Conservation (phyloP, 106 monocot genomes). For the Amphibolis antarctica region DNA sequence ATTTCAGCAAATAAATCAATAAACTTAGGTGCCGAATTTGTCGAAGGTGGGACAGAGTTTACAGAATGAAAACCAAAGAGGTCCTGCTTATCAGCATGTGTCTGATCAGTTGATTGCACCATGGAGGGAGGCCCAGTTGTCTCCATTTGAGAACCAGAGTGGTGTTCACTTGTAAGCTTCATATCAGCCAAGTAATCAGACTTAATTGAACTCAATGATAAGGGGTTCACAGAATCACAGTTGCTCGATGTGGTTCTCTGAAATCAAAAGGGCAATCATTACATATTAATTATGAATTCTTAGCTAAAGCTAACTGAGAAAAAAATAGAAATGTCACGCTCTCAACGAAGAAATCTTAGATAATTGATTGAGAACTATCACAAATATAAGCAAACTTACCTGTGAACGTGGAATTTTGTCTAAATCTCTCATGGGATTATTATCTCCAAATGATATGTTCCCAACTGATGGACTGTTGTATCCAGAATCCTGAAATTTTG, state of each 20-base stretch:
- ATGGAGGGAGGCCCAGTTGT: background rate
- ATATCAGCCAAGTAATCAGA: constrained; percentile 38
- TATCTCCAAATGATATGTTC: constrained; percentile 35
- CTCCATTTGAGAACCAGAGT: constrained; percentile 13
- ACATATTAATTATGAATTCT: too few species aligned
- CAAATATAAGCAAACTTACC: background rate
- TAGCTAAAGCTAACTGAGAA: too few species aligned
- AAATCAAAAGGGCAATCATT: too few species aligned
- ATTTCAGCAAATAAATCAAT: constrained; percentile 42
- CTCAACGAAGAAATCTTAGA: too few species aligned
- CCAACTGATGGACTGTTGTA: constrained; percentile 33
- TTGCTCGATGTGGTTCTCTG: constrained; percentile 65
- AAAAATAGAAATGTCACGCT: too few species aligned
- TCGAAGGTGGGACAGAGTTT: constrained; percentile 20
- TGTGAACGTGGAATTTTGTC: constrained; percentile 13
- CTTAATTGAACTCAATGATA: constrained; percentile 31
- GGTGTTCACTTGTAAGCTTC: constrained; percentile 16
- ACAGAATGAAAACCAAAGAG: constrained; percentile 22
- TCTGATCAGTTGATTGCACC: constrained; percentile 16
- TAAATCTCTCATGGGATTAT: constrained; percentile 16
- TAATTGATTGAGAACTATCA: too few species aligned
- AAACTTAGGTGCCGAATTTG: constrained; percentile 10
- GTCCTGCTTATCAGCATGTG: constrained; percentile 12
- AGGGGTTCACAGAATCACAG: constrained; percentile 40
- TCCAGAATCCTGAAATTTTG: constrained; percentile 31